Evolutionary conservation across 2,329 filamentous ascomycete genomes (phyloP).

Genomic region (Dactylonectria macrodidyma): DNA sequence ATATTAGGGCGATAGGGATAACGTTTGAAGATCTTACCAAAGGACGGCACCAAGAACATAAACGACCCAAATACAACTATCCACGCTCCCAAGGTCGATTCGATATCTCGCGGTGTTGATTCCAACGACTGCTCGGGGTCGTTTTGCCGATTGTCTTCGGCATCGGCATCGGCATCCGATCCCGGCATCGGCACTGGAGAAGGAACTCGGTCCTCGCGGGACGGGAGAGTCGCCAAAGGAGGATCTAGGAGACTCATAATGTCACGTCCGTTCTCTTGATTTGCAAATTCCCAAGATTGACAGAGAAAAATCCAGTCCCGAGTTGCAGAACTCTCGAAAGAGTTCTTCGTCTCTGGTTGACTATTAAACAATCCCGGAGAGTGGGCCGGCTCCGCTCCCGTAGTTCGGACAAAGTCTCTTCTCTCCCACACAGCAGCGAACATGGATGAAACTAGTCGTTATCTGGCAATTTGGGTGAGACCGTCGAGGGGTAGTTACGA

Average conservation of each 20-base stretch:
- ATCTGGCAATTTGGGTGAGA: conserved; percentile 10
- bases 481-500: background rate
- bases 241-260: conserved; percentile 4
- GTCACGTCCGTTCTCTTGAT: background rate
- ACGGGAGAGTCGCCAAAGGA: background rate
- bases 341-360: conserved; percentile 1
- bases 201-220: conserved; percentile 2
- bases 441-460: conserved; percentile 14
- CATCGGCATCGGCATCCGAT: conserved; percentile 33
- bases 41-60: conserved; percentile 40
- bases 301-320: background rate
- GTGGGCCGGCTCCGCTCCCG: conserved; percentile 31
- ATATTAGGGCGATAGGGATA: background rate
- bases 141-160: conserved; percentile 30
- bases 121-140: conserved; percentile 33
- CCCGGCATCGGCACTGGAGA: conserved; percentile 23
- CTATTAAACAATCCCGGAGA: conserved; percentile 19
- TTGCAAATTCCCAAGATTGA: background rate
- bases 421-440: conserved; percentile 19
- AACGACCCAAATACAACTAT: conserved; percentile 45
- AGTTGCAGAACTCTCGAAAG: background rate
- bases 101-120: conserved; percentile 31
- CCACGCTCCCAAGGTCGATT: conserved; percentile 41
- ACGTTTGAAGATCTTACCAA: conserved; percentile 34
- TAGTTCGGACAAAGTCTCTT: conserved; percentile 9